Evolutionary conservation across 2,329 filamentous ascomycete genomes (phyloP), one percentile per base, ranked within the genome.

Genomic region (Monosporascus sp.): DNA sequence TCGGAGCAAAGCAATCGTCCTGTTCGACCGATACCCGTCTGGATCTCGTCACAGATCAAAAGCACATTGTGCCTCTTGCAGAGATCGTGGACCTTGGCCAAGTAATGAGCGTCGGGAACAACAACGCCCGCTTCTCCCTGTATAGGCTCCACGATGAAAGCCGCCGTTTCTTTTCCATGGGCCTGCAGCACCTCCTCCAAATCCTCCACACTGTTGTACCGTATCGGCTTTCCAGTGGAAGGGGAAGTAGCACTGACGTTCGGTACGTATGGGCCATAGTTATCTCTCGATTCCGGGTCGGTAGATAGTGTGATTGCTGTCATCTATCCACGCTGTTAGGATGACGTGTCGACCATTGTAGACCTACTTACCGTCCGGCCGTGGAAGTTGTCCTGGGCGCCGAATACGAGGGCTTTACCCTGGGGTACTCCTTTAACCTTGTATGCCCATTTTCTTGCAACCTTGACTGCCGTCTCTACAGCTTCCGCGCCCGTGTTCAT

Each of bases 401-500:
- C 87, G 69, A 97, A 88, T 38, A 97, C 82, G 59, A 94, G 72
- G 8, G 93, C 93, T 78, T 94, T 84, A 68, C 88, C 86, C 70
- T 89, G 78, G 6, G 90, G 86, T 58, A 97, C 93, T 22, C 87
- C 86, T 81, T 97, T 97, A 69, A 89, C 85, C 76, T 96, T 97
- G 80, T 97, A 97, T 5, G 91, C 92, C 93, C 93, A 97, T 75
- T 97, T 97, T 61, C 93, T 82, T 55, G 93, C 93, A 73, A 97
- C 86, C 80, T 97, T 97, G 75, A 97, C 86, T 14, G 88, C 92
- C 0, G 93, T 97, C 80, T 97, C 93, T 37, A 96, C 91, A 8
- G 93, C 93, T 75, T 97, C 93, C 22, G 93, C 93, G 55, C 93
- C 93, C 2, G 93, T 97, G 78, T 97, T 97, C 92, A 97, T 97